Conservation (phyloP, 2,329 filamentous ascomycete genomes). For the Venturia oleaginea region DNA sequence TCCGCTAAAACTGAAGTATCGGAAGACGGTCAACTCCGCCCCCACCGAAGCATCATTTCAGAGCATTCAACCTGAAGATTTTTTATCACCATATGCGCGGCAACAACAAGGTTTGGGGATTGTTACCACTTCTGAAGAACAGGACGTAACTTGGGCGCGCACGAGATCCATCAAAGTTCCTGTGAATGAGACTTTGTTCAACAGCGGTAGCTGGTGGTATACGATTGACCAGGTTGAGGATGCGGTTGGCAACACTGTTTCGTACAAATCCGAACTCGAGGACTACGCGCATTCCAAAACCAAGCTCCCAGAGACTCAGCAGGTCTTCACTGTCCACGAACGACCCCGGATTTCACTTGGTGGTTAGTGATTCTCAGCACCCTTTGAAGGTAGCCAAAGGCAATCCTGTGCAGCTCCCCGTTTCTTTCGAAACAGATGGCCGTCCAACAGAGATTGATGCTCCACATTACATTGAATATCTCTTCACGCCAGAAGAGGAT, state of each 20-base stretch:
- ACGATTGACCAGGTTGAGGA: constrained; percentile 87
- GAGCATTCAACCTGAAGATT: constrained; percentile 83
- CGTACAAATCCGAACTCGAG: constrained; percentile 58
- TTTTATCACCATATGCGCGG: constrained; percentile 66
- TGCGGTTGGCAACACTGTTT: constrained; percentile 76
- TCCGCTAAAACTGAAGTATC: constrained; percentile 87
- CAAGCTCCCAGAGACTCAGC: constrained; percentile 56
- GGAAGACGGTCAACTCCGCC: constrained; percentile 73
- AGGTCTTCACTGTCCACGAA: constrained; percentile 78
- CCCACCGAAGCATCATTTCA: constrained; percentile 83
- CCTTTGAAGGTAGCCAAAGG: constrained; percentile 80
- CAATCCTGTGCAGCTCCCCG: constrained; percentile 55
- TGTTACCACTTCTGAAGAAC: constrained; percentile 27
- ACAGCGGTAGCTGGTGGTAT: constrained; percentile 77
- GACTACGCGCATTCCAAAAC: constrained; percentile 55
- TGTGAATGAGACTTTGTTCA: constrained; percentile 79
- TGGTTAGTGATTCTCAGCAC: constrained; percentile 68
- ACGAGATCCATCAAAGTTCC: constrained; percentile 67
- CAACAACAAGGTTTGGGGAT: constrained; percentile 48
- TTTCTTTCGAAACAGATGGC: constrained; percentile 58
- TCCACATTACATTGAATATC: constrained; percentile 67
- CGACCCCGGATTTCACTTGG: constrained; percentile 62
- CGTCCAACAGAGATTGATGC: constrained; percentile 49
- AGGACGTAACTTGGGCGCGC: constrained; percentile 74
- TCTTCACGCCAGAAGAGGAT: constrained; percentile 67